phyloP scores from a whole-genome alignment of 2,329 filamentous ascomycete genomes.

The Fusarium ambrosium region DNA sequence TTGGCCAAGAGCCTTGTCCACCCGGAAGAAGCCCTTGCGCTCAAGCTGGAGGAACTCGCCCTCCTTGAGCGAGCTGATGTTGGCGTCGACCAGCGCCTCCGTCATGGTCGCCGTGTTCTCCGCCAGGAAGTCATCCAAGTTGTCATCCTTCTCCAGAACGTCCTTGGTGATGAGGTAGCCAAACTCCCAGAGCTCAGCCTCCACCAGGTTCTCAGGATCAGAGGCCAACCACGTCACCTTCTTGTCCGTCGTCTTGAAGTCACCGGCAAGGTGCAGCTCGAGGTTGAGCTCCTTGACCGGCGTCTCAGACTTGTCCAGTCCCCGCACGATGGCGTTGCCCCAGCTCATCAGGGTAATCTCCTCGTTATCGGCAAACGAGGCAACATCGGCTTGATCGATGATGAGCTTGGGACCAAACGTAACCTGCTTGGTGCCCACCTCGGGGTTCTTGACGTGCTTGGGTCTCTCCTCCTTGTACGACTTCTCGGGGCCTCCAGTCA shows the following conservation, averaged over 20 bases:
- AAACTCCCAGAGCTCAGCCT: conserved; percentile 91
- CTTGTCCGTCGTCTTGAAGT: conserved; percentile 96
- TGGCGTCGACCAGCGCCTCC: conserved; percentile 83
- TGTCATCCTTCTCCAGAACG: conserved; percentile 89
- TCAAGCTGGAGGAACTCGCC: conserved; percentile 97
- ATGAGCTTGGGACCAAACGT: conserved; percentile 81
- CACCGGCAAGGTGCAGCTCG: conserved; percentile 91
- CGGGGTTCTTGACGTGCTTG: conserved; percentile 90
- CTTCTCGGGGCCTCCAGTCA: conserved; percentile 75
- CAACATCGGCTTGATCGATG: conserved; percentile 89
- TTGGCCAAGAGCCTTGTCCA: conserved; percentile 74
- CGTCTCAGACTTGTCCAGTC: conserved; percentile 66
- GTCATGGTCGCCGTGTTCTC: conserved; percentile 80
- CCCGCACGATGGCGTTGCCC: conserved; percentile 88
- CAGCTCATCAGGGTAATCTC: conserved; percentile 97
- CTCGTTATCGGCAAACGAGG: conserved; percentile 84
- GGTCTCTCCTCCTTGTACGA: conserved; percentile 81
- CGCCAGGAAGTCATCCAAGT: conserved; percentile 86
- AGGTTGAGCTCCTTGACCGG: conserved; percentile 79
- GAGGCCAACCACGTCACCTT: conserved; percentile 94
- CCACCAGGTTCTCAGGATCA: conserved; percentile 80
- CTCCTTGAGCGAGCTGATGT: conserved; percentile 81
- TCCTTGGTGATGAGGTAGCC: conserved; percentile 97
- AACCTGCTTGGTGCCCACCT: conserved; percentile 88
- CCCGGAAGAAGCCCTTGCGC: conserved; percentile 90